Evolutionary conservation across 2,329 filamentous ascomycete genomes (phyloP), one percentile per base, ranked within the genome.

Genomic region (Diaporthe eres): DNA sequence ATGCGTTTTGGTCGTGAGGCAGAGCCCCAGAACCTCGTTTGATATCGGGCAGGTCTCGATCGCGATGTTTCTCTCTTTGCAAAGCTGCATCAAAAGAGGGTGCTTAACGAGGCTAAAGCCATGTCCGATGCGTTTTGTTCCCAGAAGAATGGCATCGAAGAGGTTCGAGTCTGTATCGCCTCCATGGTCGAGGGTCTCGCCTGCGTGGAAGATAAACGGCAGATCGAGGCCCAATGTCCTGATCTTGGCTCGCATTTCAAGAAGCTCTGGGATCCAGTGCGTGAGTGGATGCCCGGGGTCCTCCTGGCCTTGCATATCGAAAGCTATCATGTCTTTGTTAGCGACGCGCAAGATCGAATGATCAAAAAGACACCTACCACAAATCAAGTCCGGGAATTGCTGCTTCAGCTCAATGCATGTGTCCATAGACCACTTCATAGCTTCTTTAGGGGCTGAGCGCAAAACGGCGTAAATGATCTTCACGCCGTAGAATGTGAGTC

Each of bases 1-100:
- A 79, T 95, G 93, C 10, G 93, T 91, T 53, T 89, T 88, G 75
- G 92, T 88, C 60, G 90, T 88, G 12, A 91, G 88, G 63, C 92
- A 93, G 22, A 95, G 87, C 49, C 93, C 93, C n/a, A 95, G 84
- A 0, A 95, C 86, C 85, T 95, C 93, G 80, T 95, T 95, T 1
- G 93, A 94, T 65, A 95, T 94, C 0, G 93, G 93, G 78, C 94
- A 95, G 1, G 94, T 85, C 84, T 95, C 94, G n/a, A 95, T 86
- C 78, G 93, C 94, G 44, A 95, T 89, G 15, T 88, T 86, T 28
- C 86, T 85, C 74, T 87, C 83, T 82, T 90, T 92, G 17, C 65
- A 68, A 5, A 68, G 47, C n/a, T 68, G 65, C 65, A 94, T 90
- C 17, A 95, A 84, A 42, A 89, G 84, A 0, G 91, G 91, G 80